Base-by-base conservation (phyloP, 805 yeast genomes). In the Kluyveromyces lactis region DNA sequence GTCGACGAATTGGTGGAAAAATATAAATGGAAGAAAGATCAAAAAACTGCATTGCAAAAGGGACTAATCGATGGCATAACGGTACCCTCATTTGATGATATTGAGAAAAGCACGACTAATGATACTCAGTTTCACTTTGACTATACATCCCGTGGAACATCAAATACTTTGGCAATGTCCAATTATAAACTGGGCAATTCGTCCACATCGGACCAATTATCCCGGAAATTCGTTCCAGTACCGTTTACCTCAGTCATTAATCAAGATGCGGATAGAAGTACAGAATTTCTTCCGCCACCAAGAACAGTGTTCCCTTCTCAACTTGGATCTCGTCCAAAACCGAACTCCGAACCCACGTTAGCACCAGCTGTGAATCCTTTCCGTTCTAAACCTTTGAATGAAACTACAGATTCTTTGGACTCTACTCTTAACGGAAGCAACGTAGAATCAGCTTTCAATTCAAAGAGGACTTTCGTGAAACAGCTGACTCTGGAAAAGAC, bases 1-100 rank as follows among this genome's bases (percentile, higher is more conserved):
- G 77, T 82, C 17, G 72, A 77, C 41, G 53, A 58, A 21, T 56
- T 81, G 43, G 51, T 51, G 7, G 59, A 53, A 23, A 47, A 36
- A 35, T 50, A 47, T 41, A 42, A 36, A 13, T 42, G 38, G 35
- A 45, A 43, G 38, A 39, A 38, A 18, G 40, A 40, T 16, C 33
- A 39, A 26, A 30, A 23, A 15, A 38, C 19, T 7, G 31, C 33
- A n/a, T 19, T 19, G n/a, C 36, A 34, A 19, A 31, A 17, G 18
- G 36, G 41, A 16, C 31, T 32, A 7, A 31, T 39, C 21, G 32
- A 39, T 17, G 21, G 38, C n/a, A 39, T 37, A 15, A 36, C 41
- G 2, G 32, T 39, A 18, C 29, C 31, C 26, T 23, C 30, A 13
- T 26, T 34, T n/a, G 18, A 34, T 26, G 38, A 35, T 18, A 12